A percentile compares a stretch with the other conserved stretches of the same genome.
phyloP scores from a whole-genome alignment of 78 protist species.

The Dictyostelium brefeldianum region DNA sequence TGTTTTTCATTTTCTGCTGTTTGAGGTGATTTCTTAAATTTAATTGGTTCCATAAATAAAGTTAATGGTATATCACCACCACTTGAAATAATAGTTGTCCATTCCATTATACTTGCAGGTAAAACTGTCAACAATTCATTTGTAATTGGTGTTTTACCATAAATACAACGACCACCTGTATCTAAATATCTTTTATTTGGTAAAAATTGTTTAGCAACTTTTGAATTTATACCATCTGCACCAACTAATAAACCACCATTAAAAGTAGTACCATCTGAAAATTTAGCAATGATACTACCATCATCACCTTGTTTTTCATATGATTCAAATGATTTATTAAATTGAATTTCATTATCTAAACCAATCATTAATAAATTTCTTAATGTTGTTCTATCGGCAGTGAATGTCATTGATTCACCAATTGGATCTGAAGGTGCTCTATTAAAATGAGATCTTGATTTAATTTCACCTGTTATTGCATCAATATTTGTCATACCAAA shows the following conservation, averaged over 20 bases:
- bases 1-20: background rate
- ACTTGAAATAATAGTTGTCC: slow-evolving; percentile 4
- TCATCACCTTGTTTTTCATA: background rate
- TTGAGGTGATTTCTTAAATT: background rate
- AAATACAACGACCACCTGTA: slow-evolving; percentile 28
- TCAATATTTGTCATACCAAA: background rate
- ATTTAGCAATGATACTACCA: background rate
- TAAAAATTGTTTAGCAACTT: slow-evolving; percentile 23
- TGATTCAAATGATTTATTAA: background rate
- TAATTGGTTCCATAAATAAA: slow-evolving; percentile 43
- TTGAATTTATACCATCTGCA: slow-evolving; percentile 38
- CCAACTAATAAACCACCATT: slow-evolving; percentile 22
- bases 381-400: slow-evolving; percentile 27
- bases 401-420: background rate
- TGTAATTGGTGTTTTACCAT: slow-evolving; percentile 40
- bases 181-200: slow-evolving; percentile 2
- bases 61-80: background rate
- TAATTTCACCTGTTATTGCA: slow-evolving; percentile 15
- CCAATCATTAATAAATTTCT: background rate
- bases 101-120: slow-evolving; percentile 9
- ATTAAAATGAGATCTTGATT: background rate
- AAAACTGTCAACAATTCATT: background rate
- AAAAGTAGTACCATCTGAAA: slow-evolving; percentile 38
- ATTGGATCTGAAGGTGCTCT: background rate
- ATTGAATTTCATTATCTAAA: slow-evolving; percentile 15